These are phyloP conservation scores for Austropuccinia psidii DNA, from an alignment of 1,284 basidiomycete genomes.

Conservation along the genomic window DNA sequence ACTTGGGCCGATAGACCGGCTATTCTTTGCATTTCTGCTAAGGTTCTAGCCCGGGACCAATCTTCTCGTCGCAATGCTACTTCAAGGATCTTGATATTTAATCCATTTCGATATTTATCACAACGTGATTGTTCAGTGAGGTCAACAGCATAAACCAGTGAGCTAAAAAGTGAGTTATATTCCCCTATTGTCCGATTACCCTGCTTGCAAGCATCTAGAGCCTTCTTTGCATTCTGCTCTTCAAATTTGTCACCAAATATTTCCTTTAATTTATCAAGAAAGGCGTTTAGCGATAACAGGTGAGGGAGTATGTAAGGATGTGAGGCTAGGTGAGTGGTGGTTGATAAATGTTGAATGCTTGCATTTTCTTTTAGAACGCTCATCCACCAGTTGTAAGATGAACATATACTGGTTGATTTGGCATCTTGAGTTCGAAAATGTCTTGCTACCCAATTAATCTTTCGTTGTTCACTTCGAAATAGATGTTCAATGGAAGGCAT, in stretches of 20 bases:
- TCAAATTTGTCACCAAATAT: neutral
- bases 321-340: neutral
- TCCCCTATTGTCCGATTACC: neutral
- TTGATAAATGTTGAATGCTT: neutral
- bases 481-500: neutral
- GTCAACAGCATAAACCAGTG: slow-evolving; percentile 12
- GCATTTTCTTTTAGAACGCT: slow-evolving; percentile 2
- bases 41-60: neutral
- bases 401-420: neutral
- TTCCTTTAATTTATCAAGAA: neutral
- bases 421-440: neutral
- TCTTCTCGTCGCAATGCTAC: neutral
- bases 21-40: no score
- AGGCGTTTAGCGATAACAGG: neutral
- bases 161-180: neutral
- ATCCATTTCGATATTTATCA: neutral
- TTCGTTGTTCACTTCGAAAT: neutral
- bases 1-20: no score
- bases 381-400: slow-evolving; percentile 14
- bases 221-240: neutral
- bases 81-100: neutral
- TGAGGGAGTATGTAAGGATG: neutral
- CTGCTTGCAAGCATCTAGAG: neutral
- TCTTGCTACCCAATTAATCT: slow-evolving; percentile 17
- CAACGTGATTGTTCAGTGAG: neutral